Percentiles rank a stretch among this genome's conserved stretches.
phyloP scores from a whole-genome alignment of 2,329 filamentous ascomycete genomes.

The Metarhizium anisopliae region DNA sequence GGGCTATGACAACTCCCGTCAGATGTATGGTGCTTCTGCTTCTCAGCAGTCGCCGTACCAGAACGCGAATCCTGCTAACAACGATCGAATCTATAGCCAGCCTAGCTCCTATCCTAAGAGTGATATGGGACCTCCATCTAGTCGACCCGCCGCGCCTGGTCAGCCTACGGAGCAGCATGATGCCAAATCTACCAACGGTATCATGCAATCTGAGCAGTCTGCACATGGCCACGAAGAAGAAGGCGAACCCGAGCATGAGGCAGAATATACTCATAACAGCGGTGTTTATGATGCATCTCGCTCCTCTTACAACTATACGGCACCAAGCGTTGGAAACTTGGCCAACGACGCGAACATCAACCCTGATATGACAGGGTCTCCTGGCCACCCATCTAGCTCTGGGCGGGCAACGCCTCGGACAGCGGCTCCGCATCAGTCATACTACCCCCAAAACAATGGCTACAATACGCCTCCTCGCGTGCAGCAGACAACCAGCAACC shows the following conservation, averaged over 20 bases:
- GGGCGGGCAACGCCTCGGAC: conserved; percentile 82
- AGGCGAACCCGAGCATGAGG: conserved; percentile 64
- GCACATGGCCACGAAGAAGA: conserved; percentile 55
- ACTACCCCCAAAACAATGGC: conserved; percentile 59
- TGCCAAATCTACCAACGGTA: conserved; percentile 56
- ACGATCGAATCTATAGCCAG: conserved; percentile 62
- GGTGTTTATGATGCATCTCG: conserved; percentile 65
- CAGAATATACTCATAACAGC: conserved; percentile 82
- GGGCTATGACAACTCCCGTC: conserved; percentile 67
- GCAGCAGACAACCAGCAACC: conserved; percentile 61
- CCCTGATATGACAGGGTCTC: conserved; percentile 75
- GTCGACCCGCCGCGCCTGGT: conserved; percentile 47
- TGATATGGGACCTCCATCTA: conserved; percentile 79
- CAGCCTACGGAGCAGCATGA: conserved; percentile 54
- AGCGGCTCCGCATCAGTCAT: conserved; percentile 58
- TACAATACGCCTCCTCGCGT: conserved; percentile 75
- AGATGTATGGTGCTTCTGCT: conserved; percentile 67
- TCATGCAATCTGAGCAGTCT: conserved; percentile 45
- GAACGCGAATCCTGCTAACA: conserved; percentile 48
- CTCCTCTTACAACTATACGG: conserved; percentile 69
- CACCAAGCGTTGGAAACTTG: conserved; percentile 55
- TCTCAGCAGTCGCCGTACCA: conserved; percentile 65
- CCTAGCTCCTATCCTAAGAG: conserved; percentile 64
- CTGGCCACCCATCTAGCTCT: conserved; percentile 67
- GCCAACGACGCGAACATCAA: conserved; percentile 70